phyloP scores from a whole-genome alignment of 768 basidiomycete genomes.

The Chalciporus piperatus region DNA sequence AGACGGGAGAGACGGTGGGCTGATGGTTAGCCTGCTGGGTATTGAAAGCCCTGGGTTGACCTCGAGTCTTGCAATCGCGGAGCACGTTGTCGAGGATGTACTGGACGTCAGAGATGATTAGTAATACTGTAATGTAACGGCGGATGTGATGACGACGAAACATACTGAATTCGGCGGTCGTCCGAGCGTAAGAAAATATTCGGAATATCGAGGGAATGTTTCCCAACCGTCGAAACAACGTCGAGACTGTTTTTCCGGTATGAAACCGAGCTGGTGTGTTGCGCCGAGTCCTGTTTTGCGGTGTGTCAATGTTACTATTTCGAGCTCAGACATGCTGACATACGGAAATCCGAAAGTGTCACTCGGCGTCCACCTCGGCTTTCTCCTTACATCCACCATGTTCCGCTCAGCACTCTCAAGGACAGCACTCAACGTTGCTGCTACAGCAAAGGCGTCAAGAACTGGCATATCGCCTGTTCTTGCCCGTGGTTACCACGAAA shows the following conservation, averaged over 20 bases:
- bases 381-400: conserved; percentile 50
- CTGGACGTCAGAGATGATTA: background rate
- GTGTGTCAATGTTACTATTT: conserved; percentile 4
- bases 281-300: background rate
- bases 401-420: conserved; percentile 61
- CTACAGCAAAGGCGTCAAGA: conserved; percentile 42
- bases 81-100: conserved; percentile 69
- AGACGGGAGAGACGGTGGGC: conserved; percentile 28
- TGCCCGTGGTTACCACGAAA: conserved; percentile 85
- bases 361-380: conserved; percentile 8
- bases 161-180: no score
- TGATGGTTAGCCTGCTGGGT: conserved; percentile 81
- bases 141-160: no score
- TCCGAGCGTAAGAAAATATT: background rate
- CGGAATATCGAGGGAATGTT: background rate
- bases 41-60: conserved; percentile 95
- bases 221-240: background rate
- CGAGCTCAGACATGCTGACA: conserved; percentile 22
- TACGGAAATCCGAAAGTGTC: conserved; percentile 2
- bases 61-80: conserved; percentile 81
- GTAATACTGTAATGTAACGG: background rate
- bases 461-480: conserved; percentile 47
- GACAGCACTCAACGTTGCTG: conserved; percentile 42
- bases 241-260: background rate
- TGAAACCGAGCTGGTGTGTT: background rate